Evolutionary conservation across 768 basidiomycete genomes (phyloP), one percentile per base, ranked within the genome.

Genomic region (Steccherinum ochraceum): DNA sequence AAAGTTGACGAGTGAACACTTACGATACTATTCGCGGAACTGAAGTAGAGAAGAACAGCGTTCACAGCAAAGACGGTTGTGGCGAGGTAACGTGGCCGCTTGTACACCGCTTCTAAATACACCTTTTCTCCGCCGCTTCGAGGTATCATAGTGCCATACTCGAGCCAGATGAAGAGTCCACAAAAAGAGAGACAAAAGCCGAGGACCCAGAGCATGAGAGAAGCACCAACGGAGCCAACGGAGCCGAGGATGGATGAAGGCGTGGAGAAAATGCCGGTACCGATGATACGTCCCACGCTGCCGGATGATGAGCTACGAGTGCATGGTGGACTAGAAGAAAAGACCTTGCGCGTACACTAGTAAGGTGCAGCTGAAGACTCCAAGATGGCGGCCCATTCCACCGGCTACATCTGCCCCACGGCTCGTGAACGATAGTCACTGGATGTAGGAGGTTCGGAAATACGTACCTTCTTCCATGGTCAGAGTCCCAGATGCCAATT

Each of bases 101-200:
- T 67, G 56, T 77, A 80, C 4, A 77, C 65, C 0, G 71, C 76
- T 57, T 80, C 78, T 19, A 78, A 64, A 51, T 80, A 79, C 2
- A 79, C 77, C 59, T 80, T 79, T 57, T 80, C 79, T 5, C 78
- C 79, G 10, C 79, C 78, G 11, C 74, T 76, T 1, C 78, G 70
- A 5, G 78, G 79, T 46, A 72, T 76, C 79, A 80, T 80, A 3
- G 76, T 74, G 7, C 79, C 79, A 43, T 73, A 74, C 48, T 80
- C 78, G n/a, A 80, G 70, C 77, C 77, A 80, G 45, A 80, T 71
- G 52, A 80, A 78, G 10, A 79, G 60, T 0, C 78, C 78, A 45
- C 75, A 79, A 49, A 73, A 74, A 0, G 77, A 78, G 2, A 80
- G 68, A 1, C 71, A 49, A 55, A 78, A 77, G 0, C 79, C 79